A percentile compares a stretch with the other conserved stretches of the same genome.
Conservation (phyloP, 768 basidiomycete genomes). For the Russula ochroleuca region DNA sequence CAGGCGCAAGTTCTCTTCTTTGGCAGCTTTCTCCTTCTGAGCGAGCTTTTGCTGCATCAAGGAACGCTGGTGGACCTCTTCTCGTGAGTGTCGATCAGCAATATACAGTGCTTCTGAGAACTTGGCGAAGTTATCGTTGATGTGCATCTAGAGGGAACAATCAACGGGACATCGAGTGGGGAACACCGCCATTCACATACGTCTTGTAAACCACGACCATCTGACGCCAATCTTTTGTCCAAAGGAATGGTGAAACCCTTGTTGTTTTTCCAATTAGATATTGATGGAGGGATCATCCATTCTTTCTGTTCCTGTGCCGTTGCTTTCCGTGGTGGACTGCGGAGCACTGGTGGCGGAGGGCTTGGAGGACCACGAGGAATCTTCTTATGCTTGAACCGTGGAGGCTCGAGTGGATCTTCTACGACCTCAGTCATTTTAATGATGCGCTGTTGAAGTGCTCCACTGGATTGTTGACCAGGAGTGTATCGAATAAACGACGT, state of each 20-base stretch:
- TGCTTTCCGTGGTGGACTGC: slow-evolving; percentile 93
- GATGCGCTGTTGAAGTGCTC: slow-evolving; percentile 84
- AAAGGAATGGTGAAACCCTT: slow-evolving; percentile 99
- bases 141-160: slow-evolving; percentile 64
- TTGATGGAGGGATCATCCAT: slow-evolving; percentile 99
- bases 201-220: slow-evolving; percentile 97
- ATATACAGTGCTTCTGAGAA: slow-evolving; percentile 95
- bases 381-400: slow-evolving; percentile 98
- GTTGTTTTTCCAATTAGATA: slow-evolving; percentile 99
- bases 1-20: slow-evolving; percentile 92
- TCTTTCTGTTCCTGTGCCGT: slow-evolving; percentile 98
- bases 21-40: slow-evolving; percentile 94
- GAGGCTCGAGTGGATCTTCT: slow-evolving; percentile 96
- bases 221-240: slow-evolving; percentile 95
- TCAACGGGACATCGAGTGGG: slow-evolving; percentile 4
- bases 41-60: slow-evolving; percentile 99
- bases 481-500: slow-evolving; percentile 94
- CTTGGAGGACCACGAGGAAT: slow-evolving; percentile 95
- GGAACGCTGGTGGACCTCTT: slow-evolving; percentile 93
- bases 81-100: slow-evolving; percentile 94
- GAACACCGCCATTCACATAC: slow-evolving; percentile 46
- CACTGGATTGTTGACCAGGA: slow-evolving; percentile 79
- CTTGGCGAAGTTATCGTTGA: slow-evolving; percentile 99
- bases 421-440: slow-evolving; percentile 99
- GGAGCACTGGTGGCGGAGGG: slow-evolving; percentile 91